Evolutionary conservation across 1,284 basidiomycete genomes (phyloP).

Genomic region (Fomitopsis betulina): DNA sequence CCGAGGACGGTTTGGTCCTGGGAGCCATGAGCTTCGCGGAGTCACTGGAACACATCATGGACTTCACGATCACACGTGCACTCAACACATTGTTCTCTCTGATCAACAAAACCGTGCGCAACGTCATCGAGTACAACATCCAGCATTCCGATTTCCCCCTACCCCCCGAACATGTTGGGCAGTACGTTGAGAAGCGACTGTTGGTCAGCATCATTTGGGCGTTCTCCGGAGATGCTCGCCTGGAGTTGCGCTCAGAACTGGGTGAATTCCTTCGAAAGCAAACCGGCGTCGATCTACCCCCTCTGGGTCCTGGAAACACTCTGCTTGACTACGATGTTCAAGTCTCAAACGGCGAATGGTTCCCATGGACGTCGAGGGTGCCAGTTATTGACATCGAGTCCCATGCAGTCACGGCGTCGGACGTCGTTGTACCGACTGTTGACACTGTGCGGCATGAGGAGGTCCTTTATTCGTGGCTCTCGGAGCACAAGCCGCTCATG

Average conservation of each 20-base stretch:
- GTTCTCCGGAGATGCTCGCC: constrained; percentile 92
- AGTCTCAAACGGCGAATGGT: constrained; percentile 83
- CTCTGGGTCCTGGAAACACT: constrained; percentile 69
- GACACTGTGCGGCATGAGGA: constrained; percentile 99
- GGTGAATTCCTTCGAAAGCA: constrained; percentile 85
- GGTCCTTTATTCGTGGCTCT: constrained; percentile 97
- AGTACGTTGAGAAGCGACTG: constrained; percentile 89
- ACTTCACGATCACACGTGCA: constrained; percentile 90
- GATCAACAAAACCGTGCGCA: constrained; percentile 93
- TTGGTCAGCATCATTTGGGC: constrained; percentile 96
- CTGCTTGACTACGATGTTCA: constrained; percentile 97
- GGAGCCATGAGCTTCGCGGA: constrained; percentile 78
- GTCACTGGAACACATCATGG: constrained; percentile 95
- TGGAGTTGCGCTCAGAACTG: constrained; percentile 87
- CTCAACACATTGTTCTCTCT: constrained; percentile 96
- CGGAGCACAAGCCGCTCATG: constrained; percentile 98
- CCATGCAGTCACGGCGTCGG: constrained; percentile 91
- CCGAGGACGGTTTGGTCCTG: constrained; percentile 77
- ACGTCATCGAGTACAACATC: constrained; percentile 92
- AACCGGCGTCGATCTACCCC: constrained; percentile 88
- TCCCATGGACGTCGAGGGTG: constrained; percentile 88
- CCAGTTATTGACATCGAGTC: constrained; percentile 97
- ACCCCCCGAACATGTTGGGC: constrained; percentile 76
- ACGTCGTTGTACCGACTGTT: constrained; percentile 97
- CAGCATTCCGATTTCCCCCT: constrained; percentile 97